Evolutionary conservation across 371 early-diverging fungal species (phyloP).

Genomic region (Haplosporangium sp.): DNA sequence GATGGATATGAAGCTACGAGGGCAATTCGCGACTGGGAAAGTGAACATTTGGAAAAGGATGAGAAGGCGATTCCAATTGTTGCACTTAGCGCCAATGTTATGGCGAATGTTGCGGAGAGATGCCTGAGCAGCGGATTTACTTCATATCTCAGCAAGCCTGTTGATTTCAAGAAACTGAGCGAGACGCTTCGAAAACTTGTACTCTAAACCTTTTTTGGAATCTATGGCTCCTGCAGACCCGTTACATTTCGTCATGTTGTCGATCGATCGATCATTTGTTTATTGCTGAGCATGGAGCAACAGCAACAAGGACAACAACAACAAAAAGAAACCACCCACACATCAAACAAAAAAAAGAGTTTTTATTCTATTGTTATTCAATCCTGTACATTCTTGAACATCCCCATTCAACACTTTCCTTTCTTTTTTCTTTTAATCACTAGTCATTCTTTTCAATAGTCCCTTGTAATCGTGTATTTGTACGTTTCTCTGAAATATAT

Average conservation of each 20-base stretch:
- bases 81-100: constrained; percentile 75
- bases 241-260: no score
- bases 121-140: constrained; percentile 70
- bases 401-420: neutral
- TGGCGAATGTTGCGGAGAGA: constrained; percentile 70
- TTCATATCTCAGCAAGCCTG: constrained; percentile 72
- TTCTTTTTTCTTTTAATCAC: neutral
- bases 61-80: constrained; percentile 67
- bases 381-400: neutral
- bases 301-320: neutral
- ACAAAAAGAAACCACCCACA: neutral
- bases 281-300: neutral
- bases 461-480: neutral
- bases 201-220: constrained; percentile 1
- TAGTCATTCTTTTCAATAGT: neutral
- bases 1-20: constrained; percentile 74
- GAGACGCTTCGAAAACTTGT: constrained; percentile 64
- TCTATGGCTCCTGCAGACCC: no score
- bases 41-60: constrained; percentile 44
- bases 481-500: neutral
- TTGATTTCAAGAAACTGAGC: constrained; percentile 72
- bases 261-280: no score
- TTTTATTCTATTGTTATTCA: neutral
- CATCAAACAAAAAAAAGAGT: neutral
- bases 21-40: constrained; percentile 70